Conservation (phyloP, 257 asterid species). For the Ilex asprella region DNA sequence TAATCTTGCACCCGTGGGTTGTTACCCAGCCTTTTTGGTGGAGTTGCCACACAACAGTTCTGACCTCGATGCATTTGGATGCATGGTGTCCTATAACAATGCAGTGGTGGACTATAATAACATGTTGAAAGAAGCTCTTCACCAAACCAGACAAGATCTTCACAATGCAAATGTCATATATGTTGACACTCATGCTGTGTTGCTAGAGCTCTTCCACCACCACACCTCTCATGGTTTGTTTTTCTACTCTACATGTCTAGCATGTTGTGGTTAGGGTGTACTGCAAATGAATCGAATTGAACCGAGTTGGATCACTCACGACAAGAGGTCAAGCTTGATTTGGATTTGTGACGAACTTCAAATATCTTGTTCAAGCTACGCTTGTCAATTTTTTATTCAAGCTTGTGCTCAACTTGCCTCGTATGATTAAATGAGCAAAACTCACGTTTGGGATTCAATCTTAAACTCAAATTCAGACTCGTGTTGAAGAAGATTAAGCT, state of each 20-base stretch:
- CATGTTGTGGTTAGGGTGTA: neutral
- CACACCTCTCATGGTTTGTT: constrained; percentile 59
- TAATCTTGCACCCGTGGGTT: constrained; percentile 60
- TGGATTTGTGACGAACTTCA: too few relatives aligned
- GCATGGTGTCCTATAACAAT: constrained; percentile 60
- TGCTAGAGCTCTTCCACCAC: constrained; percentile 62
- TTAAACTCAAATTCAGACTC: too few relatives aligned
- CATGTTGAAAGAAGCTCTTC: constrained; percentile 47
- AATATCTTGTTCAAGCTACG: too few relatives aligned
- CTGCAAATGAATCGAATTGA: too few relatives aligned
- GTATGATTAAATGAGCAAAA: too few relatives aligned
- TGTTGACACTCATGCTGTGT: constrained; percentile 48
- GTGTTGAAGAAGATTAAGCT: too few relatives aligned
- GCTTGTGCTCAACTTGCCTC: too few relatives aligned
- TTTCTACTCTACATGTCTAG: neutral
- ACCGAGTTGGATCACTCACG: too few relatives aligned
- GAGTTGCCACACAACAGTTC: constrained; percentile 49
- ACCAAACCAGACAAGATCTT: constrained; percentile 35
- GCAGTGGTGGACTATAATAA: constrained; percentile 53
- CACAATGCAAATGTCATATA: constrained; percentile 48
- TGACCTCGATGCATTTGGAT: constrained; percentile 50
- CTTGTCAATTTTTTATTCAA: too few relatives aligned
- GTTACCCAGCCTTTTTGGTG: constrained; percentile 44
- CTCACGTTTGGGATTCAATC: too few relatives aligned
- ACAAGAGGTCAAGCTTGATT: too few relatives aligned